Conservation (phyloP, 2,329 filamentous ascomycete species). For the Dryadomyces quercus-mongolicae region DNA sequence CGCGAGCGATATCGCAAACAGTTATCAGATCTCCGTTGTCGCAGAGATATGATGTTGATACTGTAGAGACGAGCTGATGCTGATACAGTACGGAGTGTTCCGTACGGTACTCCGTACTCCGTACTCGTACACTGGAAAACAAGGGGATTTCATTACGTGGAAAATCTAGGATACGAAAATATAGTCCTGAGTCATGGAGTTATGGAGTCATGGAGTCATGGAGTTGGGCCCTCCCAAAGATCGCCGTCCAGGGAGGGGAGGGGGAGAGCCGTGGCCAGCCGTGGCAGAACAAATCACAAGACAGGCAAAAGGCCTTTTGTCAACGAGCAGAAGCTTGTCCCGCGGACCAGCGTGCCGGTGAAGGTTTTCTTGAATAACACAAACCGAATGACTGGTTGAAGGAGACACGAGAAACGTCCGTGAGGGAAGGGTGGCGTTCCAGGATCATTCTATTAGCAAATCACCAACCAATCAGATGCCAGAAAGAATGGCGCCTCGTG, state of each 20-base stretch:
- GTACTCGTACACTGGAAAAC: too few species aligned
- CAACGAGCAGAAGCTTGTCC: too few species aligned
- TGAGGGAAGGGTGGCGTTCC: not conserved
- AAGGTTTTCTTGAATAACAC: conserved; percentile 12
- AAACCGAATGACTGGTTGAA: conserved; percentile 9
- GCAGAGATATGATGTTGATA: too few species aligned
- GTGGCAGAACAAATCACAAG: not conserved
- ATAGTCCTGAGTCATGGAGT: too few species aligned
- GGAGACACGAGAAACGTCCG: too few species aligned
- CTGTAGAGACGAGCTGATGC: too few species aligned
- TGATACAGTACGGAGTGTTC: not conserved
- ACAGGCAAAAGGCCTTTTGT: not conserved
- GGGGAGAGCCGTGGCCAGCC: too few species aligned
- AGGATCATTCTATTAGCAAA: conserved; percentile 11
- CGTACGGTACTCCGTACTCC: not conserved
- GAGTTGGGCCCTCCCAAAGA: too few species aligned
- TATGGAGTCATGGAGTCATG: too few species aligned
- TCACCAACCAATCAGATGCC: conserved; percentile 8
- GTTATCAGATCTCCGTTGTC: conserved; percentile 1
- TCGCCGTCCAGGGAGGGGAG: not conserved
- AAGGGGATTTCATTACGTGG: too few species aligned
- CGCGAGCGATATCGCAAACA: conserved; percentile 2
- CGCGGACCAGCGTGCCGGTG: not conserved
- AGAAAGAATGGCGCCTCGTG: conserved; percentile 3
- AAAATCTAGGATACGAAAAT: too few species aligned